Evolutionary conservation across 768 basidiomycete genomes (phyloP), one percentile per base, ranked within the genome.

Genomic region (Podaxis carcinomalis): DNA sequence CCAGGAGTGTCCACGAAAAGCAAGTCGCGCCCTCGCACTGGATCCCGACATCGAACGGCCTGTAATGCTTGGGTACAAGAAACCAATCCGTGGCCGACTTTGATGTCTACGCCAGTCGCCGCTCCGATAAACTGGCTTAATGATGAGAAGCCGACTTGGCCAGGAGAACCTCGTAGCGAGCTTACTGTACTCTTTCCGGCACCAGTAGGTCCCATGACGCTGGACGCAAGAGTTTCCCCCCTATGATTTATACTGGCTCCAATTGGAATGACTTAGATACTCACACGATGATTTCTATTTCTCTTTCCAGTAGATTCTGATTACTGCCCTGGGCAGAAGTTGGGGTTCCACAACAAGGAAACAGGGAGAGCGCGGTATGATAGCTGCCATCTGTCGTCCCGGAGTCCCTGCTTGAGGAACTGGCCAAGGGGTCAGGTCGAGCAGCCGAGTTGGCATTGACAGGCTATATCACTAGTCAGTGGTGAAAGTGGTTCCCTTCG

Each of bases 191-290:
- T 68, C 59, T 68, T 68, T 40, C 69, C 69, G 0, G 62, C 63
- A 27, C 70, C 70, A 6, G 68, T 71, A 23, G 67, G 64, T 5
- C 69, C 69, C 66, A 70, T 68, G 9, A 69, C 62, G 3, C 69
- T 69, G 32, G 2, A 32, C 19, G 42, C 19, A 44, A 7, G 14
- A 44, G 19, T 19, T n/a, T 6, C n/a, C 14, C 16, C 14, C 39
- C 39, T 14, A n/a, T 19, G 11, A 19, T 44, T 14, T 5, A 21
- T n/a, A 16, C 14, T 19, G 16, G n/a, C 14, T 44, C 6, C n/a
- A n/a, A 6, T 44, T 19, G 16, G 5, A 11, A 16, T 46, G n/a
- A 32, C 9, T 23, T 21, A 61, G 32, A 32, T 32, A 32, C 40
- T 51, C 32, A 64, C 63, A 51, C 63, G 36, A 64, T 58, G 14